Conservation (phyloP, 192 early-diverging fungal species). For the Chytriomyces sp. region DNA sequence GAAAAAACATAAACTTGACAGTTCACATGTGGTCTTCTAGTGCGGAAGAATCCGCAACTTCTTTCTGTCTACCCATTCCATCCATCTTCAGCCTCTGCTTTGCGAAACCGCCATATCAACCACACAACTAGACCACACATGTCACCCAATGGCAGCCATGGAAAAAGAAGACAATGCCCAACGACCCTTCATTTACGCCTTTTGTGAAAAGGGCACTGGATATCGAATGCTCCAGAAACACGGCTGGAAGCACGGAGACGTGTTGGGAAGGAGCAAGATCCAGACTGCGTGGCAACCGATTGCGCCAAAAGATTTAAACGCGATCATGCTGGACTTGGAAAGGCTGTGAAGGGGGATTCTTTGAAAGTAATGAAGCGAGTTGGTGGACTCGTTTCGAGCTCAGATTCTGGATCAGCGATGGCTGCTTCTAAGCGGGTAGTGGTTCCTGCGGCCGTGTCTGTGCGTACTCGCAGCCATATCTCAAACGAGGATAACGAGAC, state of each 20-base stretch:
- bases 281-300: too few species aligned
- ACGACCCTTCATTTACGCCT: conserved; percentile 15
- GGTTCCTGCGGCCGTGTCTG: not conserved
- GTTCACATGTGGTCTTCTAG: too few species aligned
- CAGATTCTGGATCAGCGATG: not conserved
- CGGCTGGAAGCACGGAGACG: conserved; percentile 20
- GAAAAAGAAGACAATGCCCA: not conserved
- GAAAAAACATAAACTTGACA: not conserved
- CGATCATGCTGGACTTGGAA: not conserved
- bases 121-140: not conserved
- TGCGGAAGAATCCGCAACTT: not conserved
- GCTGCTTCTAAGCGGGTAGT: not conserved
- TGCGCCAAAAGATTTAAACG: too few species aligned
- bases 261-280: not conserved
- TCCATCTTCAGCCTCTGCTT: not conserved
- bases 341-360: not conserved
- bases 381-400: conserved; percentile 7
- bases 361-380: not conserved
- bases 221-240: conserved; percentile 26
- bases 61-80: not conserved
- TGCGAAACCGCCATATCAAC: not conserved
- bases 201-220: conserved; percentile 12
- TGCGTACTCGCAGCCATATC: not conserved
- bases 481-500: not conserved
- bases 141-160: not conserved